Conservation (phyloP, 2,329 filamentous ascomycete species). For the Leptographium lundbergii region DNA sequence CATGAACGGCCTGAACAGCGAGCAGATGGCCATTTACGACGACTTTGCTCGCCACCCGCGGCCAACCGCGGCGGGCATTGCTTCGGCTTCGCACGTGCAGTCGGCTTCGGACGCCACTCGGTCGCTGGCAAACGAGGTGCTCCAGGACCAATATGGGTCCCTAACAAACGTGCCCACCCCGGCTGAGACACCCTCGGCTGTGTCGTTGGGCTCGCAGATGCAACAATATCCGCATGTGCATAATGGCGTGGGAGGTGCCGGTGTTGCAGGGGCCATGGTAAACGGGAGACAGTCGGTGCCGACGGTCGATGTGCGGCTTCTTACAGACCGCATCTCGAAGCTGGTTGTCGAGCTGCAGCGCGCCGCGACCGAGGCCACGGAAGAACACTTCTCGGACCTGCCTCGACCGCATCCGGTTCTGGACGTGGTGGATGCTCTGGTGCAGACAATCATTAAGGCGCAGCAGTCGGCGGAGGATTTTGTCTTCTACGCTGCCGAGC, state of each 20-base stretch:
- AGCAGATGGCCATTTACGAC: constrained; percentile 93
- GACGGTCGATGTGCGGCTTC: constrained; percentile 35
- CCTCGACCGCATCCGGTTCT: constrained; percentile 45
- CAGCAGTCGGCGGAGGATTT: constrained; percentile 50
- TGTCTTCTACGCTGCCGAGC: constrained; percentile 44
- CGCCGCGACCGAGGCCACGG: constrained; percentile 36
- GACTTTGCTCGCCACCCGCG: constrained; percentile 85
- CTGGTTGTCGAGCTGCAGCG: constrained; percentile 44
- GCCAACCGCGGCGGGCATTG: not conserved
- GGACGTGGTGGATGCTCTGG: constrained; percentile 49
- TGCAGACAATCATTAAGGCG: constrained; percentile 49
- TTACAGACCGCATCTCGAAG: constrained; percentile 45
- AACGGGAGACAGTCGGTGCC: constrained; percentile 38
- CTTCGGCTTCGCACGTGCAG: constrained; percentile 39
- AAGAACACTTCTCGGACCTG: constrained; percentile 48
- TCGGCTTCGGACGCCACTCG: constrained; percentile 49
- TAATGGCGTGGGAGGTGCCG: constrained; percentile 16
- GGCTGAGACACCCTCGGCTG: constrained; percentile 44
- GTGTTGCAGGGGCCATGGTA: constrained; percentile 18
- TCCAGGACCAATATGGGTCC: constrained; percentile 47
- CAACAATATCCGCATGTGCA: constrained; percentile 44
- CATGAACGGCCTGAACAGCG: constrained; percentile 62
- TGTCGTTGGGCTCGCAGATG: constrained; percentile 39
- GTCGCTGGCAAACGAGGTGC: constrained; percentile 49
- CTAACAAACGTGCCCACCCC: constrained; percentile 47